phyloP scores from a whole-genome alignment of 1,284 basidiomycete species.

The Cerioporus squamosus region DNA sequence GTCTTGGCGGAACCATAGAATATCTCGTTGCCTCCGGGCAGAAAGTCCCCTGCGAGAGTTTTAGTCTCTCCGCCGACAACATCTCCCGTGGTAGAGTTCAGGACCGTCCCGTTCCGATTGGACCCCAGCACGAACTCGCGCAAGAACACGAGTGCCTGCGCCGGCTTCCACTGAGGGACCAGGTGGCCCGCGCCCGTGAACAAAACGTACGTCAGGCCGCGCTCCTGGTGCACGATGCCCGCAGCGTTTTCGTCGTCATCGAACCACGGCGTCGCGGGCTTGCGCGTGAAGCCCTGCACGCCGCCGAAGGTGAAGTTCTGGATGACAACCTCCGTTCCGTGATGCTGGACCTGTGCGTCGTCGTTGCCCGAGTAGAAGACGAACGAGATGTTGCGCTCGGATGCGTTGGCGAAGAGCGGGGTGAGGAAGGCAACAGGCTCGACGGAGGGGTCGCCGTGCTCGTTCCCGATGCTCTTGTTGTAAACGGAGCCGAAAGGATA shows the following conservation, averaged over 20 bases:
- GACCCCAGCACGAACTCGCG: conserved; percentile 36
- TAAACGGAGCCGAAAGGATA: conserved; percentile 52
- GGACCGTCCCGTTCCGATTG: conserved; percentile 29
- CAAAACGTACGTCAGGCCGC: conserved; percentile 35
- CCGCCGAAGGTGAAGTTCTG: conserved; percentile 53
- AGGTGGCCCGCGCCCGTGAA: conserved; percentile 35
- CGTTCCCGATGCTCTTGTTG: conserved; percentile 22
- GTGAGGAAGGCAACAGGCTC: conserved; percentile 35
- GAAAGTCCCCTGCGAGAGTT: conserved; percentile 43
- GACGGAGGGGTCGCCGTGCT: conserved; percentile 48
- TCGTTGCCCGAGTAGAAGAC: conserved; percentile 37
- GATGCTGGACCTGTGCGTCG: conserved; percentile 31
- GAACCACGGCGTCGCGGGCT: conserved; percentile 60
- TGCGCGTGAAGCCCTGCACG: conserved; percentile 65
- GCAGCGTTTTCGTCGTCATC: conserved; percentile 31
- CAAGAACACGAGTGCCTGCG: conserved; percentile 31
- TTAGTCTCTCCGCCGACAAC: conserved; percentile 55
- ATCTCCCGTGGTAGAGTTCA: conserved; percentile 14
- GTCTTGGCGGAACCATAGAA: conserved; percentile 24
- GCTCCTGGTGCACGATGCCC: conserved; percentile 39
- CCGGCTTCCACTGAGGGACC: conserved; percentile 32
- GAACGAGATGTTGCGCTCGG: conserved; percentile 26
- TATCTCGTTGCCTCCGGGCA: conserved; percentile 41
- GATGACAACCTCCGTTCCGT: conserved; percentile 55
- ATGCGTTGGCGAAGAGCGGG: conserved; percentile 32